Evolutionary conservation across 345 rosid genomes (phyloP).

Genomic region (Sapria himalayana): DNA sequence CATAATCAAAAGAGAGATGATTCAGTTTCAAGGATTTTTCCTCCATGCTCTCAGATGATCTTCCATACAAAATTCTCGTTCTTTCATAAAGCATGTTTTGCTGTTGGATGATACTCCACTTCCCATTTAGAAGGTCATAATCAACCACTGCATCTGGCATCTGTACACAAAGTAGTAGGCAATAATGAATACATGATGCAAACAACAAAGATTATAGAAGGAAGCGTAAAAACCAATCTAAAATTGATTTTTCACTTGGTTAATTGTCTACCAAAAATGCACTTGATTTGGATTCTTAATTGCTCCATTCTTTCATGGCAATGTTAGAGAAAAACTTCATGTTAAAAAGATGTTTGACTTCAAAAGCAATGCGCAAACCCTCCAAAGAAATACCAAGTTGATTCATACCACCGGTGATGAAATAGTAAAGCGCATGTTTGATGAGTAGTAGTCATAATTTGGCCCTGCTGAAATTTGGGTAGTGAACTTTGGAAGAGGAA

Average conservation of each 20-base stretch:
- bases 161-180: slow-evolving; percentile 21
- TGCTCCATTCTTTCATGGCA: too few relatives aligned
- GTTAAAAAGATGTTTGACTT: too few relatives aligned
- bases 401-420: slow-evolving; percentile 91
- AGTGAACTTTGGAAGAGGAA: slow-evolving; percentile 66
- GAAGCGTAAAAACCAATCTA: too few relatives aligned
- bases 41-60: slow-evolving; percentile 22
- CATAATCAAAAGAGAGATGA: slow-evolving; percentile 13
- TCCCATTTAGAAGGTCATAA: slow-evolving; percentile 57
- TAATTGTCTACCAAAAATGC: too few relatives aligned
- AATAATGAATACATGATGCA: too few relatives aligned
- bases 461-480: slow-evolving; percentile 66
- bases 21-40: slow-evolving; percentile 17
- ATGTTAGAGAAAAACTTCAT: too few relatives aligned
- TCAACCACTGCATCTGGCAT: slow-evolving; percentile 97
- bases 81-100: slow-evolving; percentile 88
- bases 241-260: too few relatives aligned
- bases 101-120: slow-evolving; percentile 83
- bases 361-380: too few relatives aligned
- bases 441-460: slow-evolving; percentile 61
- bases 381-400: too few relatives aligned
- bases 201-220: too few relatives aligned
- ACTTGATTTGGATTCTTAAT: too few relatives aligned
- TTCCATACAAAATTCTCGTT: slow-evolving; percentile 67
- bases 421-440: slow-evolving; percentile 66